phyloP scores from a whole-genome alignment of 106 monocot species.

The Dendrobium huoshanense region DNA sequence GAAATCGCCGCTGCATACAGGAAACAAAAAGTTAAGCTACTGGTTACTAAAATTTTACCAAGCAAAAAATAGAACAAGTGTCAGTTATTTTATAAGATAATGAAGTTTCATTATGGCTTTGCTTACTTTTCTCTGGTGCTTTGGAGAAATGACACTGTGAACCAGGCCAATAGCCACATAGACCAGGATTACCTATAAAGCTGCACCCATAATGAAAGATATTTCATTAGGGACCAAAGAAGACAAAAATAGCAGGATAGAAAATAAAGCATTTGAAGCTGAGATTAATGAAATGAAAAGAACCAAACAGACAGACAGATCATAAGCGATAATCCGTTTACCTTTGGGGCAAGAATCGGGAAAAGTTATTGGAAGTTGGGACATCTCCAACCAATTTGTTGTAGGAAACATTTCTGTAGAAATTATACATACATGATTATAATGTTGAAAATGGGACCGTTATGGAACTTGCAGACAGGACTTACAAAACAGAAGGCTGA shows the following conservation, averaged over 20 bases:
- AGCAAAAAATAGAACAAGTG: not conserved
- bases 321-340: not conserved
- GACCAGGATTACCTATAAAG: constrained; percentile 85
- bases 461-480: not conserved
- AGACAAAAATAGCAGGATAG: not conserved
- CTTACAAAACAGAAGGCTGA: constrained; percentile 84
- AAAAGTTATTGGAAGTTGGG: constrained; percentile 77
- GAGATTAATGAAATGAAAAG: not conserved
- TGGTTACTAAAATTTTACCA: not conserved
- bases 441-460: not conserved
- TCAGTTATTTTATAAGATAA: not conserved
- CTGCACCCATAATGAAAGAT: constrained; percentile 22
- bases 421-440: not conserved
- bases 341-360: constrained; percentile 75
- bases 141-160: constrained; percentile 49
- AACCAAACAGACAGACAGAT: no score
- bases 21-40: not conserved
- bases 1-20: constrained; percentile 35
- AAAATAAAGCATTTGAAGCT: not conserved
- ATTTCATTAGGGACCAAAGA: not conserved
- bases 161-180: constrained; percentile 77
- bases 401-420: constrained; percentile 75
- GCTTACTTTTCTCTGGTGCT: constrained; percentile 42
- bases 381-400: constrained; percentile 72
- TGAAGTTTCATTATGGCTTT: not conserved